A percentile compares a stretch with the other conserved stretches of the same genome.
Evolutionary conservation across 805 yeast species (phyloP).

Genomic region (Ogataea zsoltii): DNA sequence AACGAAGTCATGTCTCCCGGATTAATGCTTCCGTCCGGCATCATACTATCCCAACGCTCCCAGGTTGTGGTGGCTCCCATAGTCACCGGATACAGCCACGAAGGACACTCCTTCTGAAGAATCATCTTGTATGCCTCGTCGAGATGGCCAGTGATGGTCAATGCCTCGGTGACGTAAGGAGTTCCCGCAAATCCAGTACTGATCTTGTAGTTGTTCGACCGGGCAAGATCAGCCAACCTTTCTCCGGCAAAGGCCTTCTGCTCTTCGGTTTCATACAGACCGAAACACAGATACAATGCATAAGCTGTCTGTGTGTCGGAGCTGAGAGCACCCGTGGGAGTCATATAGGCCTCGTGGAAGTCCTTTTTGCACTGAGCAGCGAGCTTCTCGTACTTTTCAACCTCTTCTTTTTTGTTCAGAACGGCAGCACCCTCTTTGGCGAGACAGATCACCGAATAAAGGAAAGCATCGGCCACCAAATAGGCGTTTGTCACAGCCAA

Average conservation of each 20-base stretch:
- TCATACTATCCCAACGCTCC: conserved; percentile 34
- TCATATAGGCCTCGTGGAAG: conserved; percentile 22
- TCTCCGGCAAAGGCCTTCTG: conserved; percentile 21
- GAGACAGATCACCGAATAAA: conserved; percentile 16
- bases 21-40: conserved; percentile 28
- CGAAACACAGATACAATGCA: conserved; percentile 24
- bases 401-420: conserved; percentile 14
- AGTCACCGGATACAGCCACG: conserved; percentile 31
- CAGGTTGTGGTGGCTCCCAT: conserved; percentile 33
- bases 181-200: conserved; percentile 33
- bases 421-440: conserved; percentile 13
- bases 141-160: conserved; percentile 19
- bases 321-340: conserved; percentile 17
- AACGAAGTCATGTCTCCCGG: conserved; percentile 33
- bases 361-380: conserved; percentile 15
- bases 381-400: conserved; percentile 9
- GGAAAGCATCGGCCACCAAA: conserved; percentile 28
- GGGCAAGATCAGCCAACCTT: conserved; percentile 12
- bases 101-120: conserved; percentile 24
- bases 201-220: conserved; percentile 15
- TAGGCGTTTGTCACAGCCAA: conserved; percentile 24
- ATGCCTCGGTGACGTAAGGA: conserved; percentile 27
- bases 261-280: conserved; percentile 15
- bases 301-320: conserved; percentile 30
- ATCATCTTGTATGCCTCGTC: conserved; percentile 27